A percentile compares a stretch with the other conserved stretches of the same genome.
phyloP scores from a whole-genome alignment of 148 eudicot genomes.

The Rhododendron williamsianum region DNA sequence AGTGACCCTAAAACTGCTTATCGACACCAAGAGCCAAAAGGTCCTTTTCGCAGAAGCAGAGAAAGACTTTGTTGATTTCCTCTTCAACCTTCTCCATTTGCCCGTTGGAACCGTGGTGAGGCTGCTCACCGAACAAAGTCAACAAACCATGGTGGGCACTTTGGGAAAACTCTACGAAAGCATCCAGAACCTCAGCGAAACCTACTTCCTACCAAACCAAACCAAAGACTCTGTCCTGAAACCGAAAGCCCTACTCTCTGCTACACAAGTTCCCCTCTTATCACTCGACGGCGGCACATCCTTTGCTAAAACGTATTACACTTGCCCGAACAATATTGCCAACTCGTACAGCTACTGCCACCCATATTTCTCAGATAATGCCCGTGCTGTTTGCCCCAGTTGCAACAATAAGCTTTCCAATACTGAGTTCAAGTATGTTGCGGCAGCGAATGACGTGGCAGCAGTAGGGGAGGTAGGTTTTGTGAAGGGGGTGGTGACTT shows the following conservation, averaged over 20 bases:
- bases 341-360: no score
- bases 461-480: no score
- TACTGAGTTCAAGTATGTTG: neutral
- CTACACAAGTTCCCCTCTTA: neutral
- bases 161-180: slow-evolving; percentile 14
- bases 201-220: neutral
- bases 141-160: slow-evolving; percentile 17
- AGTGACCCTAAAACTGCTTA: slow-evolving; percentile 15
- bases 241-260: neutral
- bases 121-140: neutral
- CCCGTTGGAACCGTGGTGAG: slow-evolving; percentile 21
- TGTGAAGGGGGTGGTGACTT: no score
- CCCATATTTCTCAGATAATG: neutral
- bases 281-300: neutral
- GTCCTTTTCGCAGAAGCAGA: slow-evolving; percentile 33
- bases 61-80: slow-evolving; percentile 30
- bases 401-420: neutral
- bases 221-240: neutral
- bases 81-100: slow-evolving; percentile 22
- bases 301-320: neutral
- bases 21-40: slow-evolving; percentile 20
- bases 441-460: neutral
- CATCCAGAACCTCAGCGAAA: slow-evolving; percentile 13
- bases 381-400: neutral
- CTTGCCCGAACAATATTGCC: no score